Evolutionary conservation across 768 basidiomycete species (phyloP).

Genomic region (Ramaria sp.): DNA sequence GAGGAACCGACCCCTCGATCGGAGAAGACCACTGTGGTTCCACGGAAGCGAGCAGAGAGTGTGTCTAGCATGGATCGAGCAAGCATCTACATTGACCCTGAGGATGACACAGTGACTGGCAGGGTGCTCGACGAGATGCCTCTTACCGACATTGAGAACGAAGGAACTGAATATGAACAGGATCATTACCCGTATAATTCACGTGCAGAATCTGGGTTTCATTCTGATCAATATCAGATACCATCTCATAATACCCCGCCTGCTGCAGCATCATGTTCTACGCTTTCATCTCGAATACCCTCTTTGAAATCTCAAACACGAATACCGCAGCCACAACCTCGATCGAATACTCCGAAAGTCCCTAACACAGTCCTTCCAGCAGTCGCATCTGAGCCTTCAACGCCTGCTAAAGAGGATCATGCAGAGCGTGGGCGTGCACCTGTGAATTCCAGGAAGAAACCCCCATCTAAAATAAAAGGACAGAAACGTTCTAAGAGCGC

Average conservation of each 20-base stretch:
- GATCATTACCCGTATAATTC: constrained; percentile 17
- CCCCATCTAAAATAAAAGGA: constrained; percentile 1
- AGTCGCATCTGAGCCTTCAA: neutral
- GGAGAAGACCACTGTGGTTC: constrained; percentile 14
- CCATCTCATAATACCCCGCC: neutral
- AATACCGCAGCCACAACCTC: constrained; percentile 15
- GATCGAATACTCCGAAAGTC: neutral
- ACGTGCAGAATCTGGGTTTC: constrained; percentile 13
- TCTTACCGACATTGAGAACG: constrained; percentile 57
- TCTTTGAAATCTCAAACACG: constrained; percentile 24
- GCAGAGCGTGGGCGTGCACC: constrained; percentile 4
- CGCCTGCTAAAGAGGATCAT: neutral
- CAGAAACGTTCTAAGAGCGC: constrained; percentile 8
- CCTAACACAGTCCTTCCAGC: neutral
- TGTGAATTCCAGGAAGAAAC: neutral
- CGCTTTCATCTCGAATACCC: constrained; percentile 17
- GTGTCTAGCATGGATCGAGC: constrained; percentile 35
- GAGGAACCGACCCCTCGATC: constrained; percentile 17
- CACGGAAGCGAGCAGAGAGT: constrained; percentile 57
- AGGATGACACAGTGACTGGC: constrained; percentile 36
- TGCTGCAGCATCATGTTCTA: constrained; percentile 15
- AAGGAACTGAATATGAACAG: constrained; percentile 25
- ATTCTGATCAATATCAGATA: constrained; percentile 16
- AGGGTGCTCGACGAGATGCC: constrained; percentile 69
- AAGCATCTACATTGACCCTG: constrained; percentile 56